A percentile compares a stretch with the other conserved stretches of the same genome.
Evolutionary conservation across 192 early-diverging fungal genomes (phyloP).

Genomic region (Backusella australiensis): DNA sequence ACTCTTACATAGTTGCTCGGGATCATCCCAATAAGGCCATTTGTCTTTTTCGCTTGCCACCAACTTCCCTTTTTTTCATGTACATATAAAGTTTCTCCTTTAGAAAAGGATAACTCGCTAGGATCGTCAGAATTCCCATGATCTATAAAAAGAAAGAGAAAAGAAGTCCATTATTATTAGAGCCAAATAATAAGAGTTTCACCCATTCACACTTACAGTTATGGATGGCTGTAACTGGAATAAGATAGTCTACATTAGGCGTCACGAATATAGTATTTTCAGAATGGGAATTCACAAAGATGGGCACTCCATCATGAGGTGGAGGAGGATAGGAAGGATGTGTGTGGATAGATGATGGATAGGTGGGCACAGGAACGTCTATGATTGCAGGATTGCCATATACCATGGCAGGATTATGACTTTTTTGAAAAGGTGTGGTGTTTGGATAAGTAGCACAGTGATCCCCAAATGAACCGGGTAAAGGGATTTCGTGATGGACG

Average conservation of each 20-base stretch:
- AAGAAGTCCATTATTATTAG: conserved; percentile 4
- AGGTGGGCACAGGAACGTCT: neutral
- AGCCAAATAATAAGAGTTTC: conserved; percentile 52
- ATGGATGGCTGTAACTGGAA: conserved; percentile 46
- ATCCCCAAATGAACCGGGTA: conserved; percentile 1
- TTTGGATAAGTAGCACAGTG: neutral
- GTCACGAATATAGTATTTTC: conserved; percentile 1
- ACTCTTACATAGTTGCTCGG: conserved; percentile 77
- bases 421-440: neutral
- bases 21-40: conserved; percentile 84
- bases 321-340: neutral
- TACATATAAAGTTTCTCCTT: conserved; percentile 86
- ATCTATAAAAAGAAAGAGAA: conserved; percentile 41
- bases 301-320: neutral
- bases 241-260: conserved; percentile 42
- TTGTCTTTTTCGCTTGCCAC: conserved; percentile 89
- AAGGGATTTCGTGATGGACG: conserved; percentile 1
- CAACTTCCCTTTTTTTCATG: conserved; percentile 93
- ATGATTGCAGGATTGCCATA: neutral
- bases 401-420: neutral
- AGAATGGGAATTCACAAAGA: neutral
- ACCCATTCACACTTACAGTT: conserved; percentile 23
- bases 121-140: conserved; percentile 87
- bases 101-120: conserved; percentile 87
- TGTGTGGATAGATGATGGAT: neutral